Evolutionary conservation across 164 flowering plant genomes (phyloP).

Genomic region (Piper betle): DNA sequence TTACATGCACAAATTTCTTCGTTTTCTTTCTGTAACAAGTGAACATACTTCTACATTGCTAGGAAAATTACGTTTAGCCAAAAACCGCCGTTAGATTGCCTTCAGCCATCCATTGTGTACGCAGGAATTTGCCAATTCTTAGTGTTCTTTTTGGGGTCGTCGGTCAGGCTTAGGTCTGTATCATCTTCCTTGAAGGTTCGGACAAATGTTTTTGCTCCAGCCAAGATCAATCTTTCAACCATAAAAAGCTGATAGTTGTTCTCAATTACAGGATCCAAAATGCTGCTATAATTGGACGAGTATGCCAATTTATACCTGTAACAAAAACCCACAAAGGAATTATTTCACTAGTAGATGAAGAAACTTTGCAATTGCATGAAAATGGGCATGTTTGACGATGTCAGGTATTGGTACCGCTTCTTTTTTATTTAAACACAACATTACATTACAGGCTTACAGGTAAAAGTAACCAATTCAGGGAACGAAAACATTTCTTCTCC

Average conservation of each 20-base stretch:
- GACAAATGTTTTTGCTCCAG: conserved; percentile 73
- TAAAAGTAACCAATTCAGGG: too few relatives aligned
- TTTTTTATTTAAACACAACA: too few relatives aligned
- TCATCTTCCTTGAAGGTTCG: conserved; percentile 69
- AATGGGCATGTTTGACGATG: too few relatives aligned
- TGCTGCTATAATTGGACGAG: conserved; percentile 69
- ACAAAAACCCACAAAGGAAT: not conserved
- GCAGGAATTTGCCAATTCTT: conserved; percentile 83
- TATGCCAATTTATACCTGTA: conserved; percentile 88
- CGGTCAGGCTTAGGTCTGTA: conserved; percentile 71
- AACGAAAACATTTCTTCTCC: too few relatives aligned
- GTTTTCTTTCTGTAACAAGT: too few relatives aligned
- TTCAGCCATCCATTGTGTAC: conserved; percentile 32
- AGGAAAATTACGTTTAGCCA: not conserved
- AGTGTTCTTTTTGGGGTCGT: conserved; percentile 91
- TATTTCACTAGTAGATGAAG: not conserved
- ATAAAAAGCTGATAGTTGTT: conserved; percentile 93
- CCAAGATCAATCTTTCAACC: conserved; percentile 76
- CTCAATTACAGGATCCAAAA: conserved; percentile 69
- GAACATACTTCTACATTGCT: not conserved
- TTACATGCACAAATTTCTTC: too few relatives aligned
- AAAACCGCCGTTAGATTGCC: not conserved
- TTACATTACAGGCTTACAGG: too few relatives aligned
- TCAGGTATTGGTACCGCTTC: not conserved
- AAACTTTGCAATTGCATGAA: not conserved